Conservation (phyloP, 176 grass and related monocot genomes). For the Zizania latifolia region DNA sequence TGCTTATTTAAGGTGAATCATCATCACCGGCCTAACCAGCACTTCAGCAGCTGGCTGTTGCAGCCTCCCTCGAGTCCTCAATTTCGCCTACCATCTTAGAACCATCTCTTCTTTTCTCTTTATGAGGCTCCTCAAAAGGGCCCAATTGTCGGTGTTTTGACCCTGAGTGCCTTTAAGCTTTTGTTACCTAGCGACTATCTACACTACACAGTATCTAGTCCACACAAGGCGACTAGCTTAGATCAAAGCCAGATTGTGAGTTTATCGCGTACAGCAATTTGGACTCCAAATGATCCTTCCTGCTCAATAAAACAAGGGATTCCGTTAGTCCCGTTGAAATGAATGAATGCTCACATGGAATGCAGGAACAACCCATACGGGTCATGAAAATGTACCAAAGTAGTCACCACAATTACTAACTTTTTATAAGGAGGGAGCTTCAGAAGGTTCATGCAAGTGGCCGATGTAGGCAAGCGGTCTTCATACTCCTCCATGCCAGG, state of each 20-base stretch:
- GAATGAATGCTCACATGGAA: not conserved
- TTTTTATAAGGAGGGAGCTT: constrained; percentile 95
- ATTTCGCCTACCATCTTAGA: no score
- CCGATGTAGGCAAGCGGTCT: constrained; percentile 84
- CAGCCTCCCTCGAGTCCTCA: no score
- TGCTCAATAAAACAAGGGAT: constrained; percentile 41
- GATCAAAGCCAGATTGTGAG: constrained; percentile 92
- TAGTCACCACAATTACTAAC: constrained; percentile 31
- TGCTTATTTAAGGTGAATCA: not conserved
- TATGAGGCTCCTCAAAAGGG: no score
- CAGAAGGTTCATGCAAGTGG: constrained; percentile 98
- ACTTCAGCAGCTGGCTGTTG: not conserved
- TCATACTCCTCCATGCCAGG: constrained; percentile 57
- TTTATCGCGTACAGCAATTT: constrained; percentile 95
- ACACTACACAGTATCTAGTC: constrained; percentile 36
- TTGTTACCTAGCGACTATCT: constrained; percentile 39
- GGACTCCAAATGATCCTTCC: constrained; percentile 75
- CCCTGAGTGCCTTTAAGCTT: no score
- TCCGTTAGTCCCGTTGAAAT: constrained; percentile 1
- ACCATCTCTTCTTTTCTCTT: no score
- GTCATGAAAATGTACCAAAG: constrained; percentile 9
- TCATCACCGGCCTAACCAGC: not conserved
- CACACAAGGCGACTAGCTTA: constrained; percentile 49
- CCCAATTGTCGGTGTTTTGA: no score
- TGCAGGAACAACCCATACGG: not conserved